These are phyloP conservation scores for Xylaria sp. DNA, from an alignment of 2,329 filamentous ascomycete genomes.

Conservation along the genomic window DNA sequence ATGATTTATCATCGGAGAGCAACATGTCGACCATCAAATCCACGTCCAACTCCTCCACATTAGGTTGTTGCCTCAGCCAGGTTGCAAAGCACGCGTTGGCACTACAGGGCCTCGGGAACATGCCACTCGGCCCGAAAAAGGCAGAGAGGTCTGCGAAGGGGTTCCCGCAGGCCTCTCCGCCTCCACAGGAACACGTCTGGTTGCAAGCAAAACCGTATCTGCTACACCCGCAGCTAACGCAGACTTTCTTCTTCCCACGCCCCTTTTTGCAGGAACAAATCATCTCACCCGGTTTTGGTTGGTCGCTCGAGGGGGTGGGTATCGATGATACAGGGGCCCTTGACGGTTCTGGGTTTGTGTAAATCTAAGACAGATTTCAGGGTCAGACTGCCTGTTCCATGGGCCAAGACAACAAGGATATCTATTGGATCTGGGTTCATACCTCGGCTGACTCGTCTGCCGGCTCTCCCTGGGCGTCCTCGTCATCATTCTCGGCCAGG, in stretches of 20 bases:
- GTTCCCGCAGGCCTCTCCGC: conserved; percentile 47
- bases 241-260: conserved; percentile 50
- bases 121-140: conserved; percentile 46
- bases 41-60: conserved; percentile 48
- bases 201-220: conserved; percentile 48
- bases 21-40: conserved; percentile 51
- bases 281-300: conserved; percentile 41
- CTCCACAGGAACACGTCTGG: conserved; percentile 45
- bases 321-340: conserved; percentile 40
- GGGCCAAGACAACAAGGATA: neutral
- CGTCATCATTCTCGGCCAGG: conserved; percentile 43
- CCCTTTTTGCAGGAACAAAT: conserved; percentile 50
- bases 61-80: conserved; percentile 50
- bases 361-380: conserved; percentile 39
- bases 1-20: conserved; percentile 49
- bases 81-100: conserved; percentile 49
- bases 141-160: conserved; percentile 48
- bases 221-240: conserved; percentile 48
- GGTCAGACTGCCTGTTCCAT: conserved; percentile 18
- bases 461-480: conserved; percentile 49
- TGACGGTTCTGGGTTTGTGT: conserved; percentile 41
- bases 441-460: conserved; percentile 49
- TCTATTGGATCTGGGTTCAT: conserved; percentile 14
- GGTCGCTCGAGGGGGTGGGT: conserved; percentile 44
- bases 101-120: conserved; percentile 47